Evolutionary conservation across 805 yeast genomes (phyloP).

Genomic region (Candida vartiovaarae): DNA sequence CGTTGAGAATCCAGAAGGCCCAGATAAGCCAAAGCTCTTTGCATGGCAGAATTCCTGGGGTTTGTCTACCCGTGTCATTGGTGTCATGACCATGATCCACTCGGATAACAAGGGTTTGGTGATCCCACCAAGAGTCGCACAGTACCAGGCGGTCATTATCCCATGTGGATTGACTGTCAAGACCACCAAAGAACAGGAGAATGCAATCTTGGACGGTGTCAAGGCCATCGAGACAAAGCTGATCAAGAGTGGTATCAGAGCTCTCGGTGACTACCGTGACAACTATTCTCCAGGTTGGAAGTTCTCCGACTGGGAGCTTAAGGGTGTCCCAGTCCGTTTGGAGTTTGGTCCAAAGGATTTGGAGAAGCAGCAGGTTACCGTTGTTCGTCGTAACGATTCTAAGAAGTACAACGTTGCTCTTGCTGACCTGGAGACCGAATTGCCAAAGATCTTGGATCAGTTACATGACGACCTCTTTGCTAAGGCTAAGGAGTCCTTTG

Average conservation of each 20-base stretch:
- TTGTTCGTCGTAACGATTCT: slow-evolving; percentile 90
- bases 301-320: slow-evolving; percentile 93
- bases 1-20: slow-evolving; percentile 92
- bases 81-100: slow-evolving; percentile 99
- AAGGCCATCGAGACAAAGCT: slow-evolving; percentile 59
- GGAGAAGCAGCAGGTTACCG: slow-evolving; percentile 68
- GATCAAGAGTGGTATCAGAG: slow-evolving; percentile 59
- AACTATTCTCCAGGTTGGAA: slow-evolving; percentile 99
- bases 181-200: slow-evolving; percentile 70
- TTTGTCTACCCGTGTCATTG: slow-evolving; percentile 94
- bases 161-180: slow-evolving; percentile 94
- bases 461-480: slow-evolving; percentile 70
- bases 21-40: slow-evolving; percentile 75
- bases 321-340: slow-evolving; percentile 89
- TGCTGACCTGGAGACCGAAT: slow-evolving; percentile 52
- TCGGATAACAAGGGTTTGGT: slow-evolving; percentile 98
- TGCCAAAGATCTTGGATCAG: slow-evolving; percentile 74
- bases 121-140: slow-evolving; percentile 95
- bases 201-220: slow-evolving; percentile 63
- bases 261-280: slow-evolving; percentile 80
- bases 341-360: slow-evolving; percentile 97
- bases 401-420: slow-evolving; percentile 64
- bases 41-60: slow-evolving; percentile 99
- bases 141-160: slow-evolving; percentile 82
- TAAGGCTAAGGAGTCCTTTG: slow-evolving; percentile 78